phyloP scores from a whole-genome alignment of 352 stramenopile genomes.

The Paralagenidium karlingii region DNA sequence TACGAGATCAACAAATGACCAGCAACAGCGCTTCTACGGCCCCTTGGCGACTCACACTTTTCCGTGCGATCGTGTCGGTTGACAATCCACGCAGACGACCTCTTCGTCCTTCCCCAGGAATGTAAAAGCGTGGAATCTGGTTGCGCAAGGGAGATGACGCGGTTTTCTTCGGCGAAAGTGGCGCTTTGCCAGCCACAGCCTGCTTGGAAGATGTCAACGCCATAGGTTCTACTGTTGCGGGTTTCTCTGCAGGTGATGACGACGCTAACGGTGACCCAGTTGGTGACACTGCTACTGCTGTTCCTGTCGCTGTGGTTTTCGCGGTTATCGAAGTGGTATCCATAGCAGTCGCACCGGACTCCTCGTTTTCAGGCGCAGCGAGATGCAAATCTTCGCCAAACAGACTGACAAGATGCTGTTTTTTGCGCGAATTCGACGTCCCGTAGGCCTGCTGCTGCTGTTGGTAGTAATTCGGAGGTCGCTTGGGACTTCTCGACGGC shows the following conservation, averaged over 20 bases:
- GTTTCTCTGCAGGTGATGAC: background rate
- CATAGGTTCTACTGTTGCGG: constrained; percentile 1
- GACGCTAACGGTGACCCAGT: too few relatives aligned
- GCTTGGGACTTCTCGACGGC: constrained; percentile 63
- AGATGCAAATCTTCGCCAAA: constrained; percentile 67
- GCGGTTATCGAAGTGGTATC: too few relatives aligned
- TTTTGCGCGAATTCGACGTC: constrained; percentile 24
- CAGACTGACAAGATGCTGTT: constrained; percentile 57
- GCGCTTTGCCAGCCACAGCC: constrained; percentile 15
- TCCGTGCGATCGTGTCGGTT: constrained; percentile 45
- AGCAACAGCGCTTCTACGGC: background rate
- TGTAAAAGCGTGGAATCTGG: constrained; percentile 63
- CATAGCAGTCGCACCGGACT: too few relatives aligned
- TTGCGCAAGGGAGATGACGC: constrained; percentile 1
- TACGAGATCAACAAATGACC: background rate
- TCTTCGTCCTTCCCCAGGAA: constrained; percentile 40
- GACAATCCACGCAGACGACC: constrained; percentile 45
- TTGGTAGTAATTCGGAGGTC: constrained; percentile 69
- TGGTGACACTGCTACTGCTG: too few relatives aligned
- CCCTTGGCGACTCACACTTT: constrained; percentile 16
- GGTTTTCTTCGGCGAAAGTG: constrained; percentile 2
- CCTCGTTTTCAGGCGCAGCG: too few relatives aligned
- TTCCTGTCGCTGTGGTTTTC: too few relatives aligned
- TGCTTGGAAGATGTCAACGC: constrained; percentile 9
- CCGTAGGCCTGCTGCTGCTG: constrained; percentile 17